phyloP scores from a whole-genome alignment of 1,284 basidiomycete genomes.

The Spongispora temasekensis region DNA sequence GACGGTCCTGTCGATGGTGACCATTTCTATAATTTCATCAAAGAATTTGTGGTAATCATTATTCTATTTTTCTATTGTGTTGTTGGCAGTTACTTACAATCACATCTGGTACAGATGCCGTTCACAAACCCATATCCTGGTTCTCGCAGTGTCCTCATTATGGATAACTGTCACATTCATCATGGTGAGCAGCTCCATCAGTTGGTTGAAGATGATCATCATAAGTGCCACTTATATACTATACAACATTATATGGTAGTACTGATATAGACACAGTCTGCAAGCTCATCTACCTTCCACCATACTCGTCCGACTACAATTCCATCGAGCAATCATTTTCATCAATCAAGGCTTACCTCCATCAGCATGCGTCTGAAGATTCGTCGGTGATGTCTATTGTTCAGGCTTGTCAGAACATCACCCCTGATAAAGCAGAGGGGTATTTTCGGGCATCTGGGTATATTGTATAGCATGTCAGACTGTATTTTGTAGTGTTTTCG shows the following conservation, averaged over 20 bases:
- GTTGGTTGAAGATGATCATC: conserved; percentile 17
- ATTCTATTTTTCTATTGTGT: not conserved
- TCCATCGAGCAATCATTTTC: conserved; percentile 29
- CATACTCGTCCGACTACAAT: conserved; percentile 30
- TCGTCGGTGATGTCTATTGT: conserved; percentile 3
- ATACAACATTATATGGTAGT: not conserved
- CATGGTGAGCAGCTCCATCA: conserved; percentile 18
- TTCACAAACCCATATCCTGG: conserved; percentile 4
- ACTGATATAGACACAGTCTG: not conserved
- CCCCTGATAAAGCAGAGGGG: no score
- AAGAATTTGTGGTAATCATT: not conserved
- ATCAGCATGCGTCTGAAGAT: not conserved
- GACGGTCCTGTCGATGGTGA: not conserved
- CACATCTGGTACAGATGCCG: not conserved
- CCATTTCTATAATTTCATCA: not conserved
- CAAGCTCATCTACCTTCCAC: conserved; percentile 27
- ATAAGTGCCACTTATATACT: not conserved
- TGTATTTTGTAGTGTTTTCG: not conserved
- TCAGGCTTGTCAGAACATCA: conserved; percentile 10
- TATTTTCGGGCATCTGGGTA: not conserved
- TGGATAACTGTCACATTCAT: conserved; percentile 10
- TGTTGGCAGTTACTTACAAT: not conserved
- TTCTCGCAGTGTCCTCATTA: not conserved
- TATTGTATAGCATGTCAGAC: not conserved
- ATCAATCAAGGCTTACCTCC: conserved; percentile 19